Conservation (phyloP, 2,329 filamentous ascomycete species). For the Verticillium dahliae region DNA sequence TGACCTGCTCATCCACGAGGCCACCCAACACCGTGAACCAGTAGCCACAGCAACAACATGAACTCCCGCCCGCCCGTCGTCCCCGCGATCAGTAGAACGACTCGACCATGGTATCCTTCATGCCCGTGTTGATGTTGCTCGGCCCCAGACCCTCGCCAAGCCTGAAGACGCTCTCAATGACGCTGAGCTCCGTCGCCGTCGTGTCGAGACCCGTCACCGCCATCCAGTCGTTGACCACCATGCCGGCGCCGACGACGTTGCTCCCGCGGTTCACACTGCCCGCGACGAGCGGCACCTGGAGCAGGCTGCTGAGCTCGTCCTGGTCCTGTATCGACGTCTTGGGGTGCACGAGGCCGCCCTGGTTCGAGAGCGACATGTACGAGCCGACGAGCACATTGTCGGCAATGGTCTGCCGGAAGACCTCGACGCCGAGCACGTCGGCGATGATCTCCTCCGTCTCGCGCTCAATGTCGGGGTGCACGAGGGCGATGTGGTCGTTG, state of each 20-base stretch:
- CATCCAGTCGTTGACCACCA: conserved; percentile 96
- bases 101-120: conserved; percentile 99
- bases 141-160: conserved; percentile 81
- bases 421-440: conserved; percentile 83
- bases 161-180: conserved; percentile 93
- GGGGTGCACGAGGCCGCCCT: conserved; percentile 93
- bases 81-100: conserved; percentile 74
- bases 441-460: conserved; percentile 99
- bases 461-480: conserved; percentile 93
- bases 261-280: conserved; percentile 90
- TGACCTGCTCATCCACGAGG: neutral
- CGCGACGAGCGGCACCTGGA: conserved; percentile 93
- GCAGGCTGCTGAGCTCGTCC: conserved; percentile 86
- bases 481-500: conserved; percentile 94
- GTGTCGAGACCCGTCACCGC: conserved; percentile 89
- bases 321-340: conserved; percentile 97
- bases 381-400: conserved; percentile 95
- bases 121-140: conserved; percentile 69
- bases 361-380: conserved; percentile 95
- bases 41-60: neutral
- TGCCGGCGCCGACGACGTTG: conserved; percentile 90
- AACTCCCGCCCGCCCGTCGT: neutral
- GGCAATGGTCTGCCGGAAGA: conserved; percentile 90
- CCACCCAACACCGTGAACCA: neutral
- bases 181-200: conserved; percentile 89